A percentile compares a stretch with the other conserved stretches of the same genome.
These are phyloP conservation scores for Cicer arietinum DNA, from an alignment of 306 rosid genomes.

Conservation along the genomic window DNA sequence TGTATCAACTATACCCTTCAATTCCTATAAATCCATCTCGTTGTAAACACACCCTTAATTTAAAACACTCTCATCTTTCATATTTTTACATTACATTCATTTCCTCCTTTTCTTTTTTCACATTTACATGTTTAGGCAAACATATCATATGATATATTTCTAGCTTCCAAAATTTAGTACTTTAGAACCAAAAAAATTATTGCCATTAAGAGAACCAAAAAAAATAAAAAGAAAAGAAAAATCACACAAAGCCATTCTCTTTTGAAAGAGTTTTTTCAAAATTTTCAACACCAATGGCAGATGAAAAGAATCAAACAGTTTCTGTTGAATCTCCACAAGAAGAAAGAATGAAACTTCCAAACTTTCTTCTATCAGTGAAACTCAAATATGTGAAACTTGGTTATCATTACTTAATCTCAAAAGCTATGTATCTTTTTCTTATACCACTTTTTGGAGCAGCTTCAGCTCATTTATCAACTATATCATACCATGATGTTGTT, in stretches of 20 bases:
- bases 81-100: slow-evolving; percentile 31
- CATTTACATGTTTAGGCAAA: slow-evolving; percentile 6
- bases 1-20: slow-evolving; percentile 62
- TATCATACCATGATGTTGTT: slow-evolving; percentile 39
- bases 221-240: too few relatives aligned
- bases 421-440: slow-evolving; percentile 79
- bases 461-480: slow-evolving; percentile 65
- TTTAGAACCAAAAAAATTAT: background rate
- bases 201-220: background rate
- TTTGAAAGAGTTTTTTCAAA: too few relatives aligned
- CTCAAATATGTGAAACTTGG: slow-evolving; percentile 93
- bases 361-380: slow-evolving; percentile 67
- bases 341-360: slow-evolving; percentile 58
- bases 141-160: background rate
- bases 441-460: slow-evolving; percentile 58
- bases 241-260: too few relatives aligned
- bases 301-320: slow-evolving; percentile 37
- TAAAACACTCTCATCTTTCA: slow-evolving; percentile 39
- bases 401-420: slow-evolving; percentile 81
- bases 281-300: slow-evolving; percentile 26
- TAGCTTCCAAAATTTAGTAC: slow-evolving; percentile 9
- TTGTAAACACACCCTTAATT: slow-evolving; percentile 32
- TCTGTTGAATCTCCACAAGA: slow-evolving; percentile 30
- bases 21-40: background rate
- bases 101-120: slow-evolving; percentile 12